These are phyloP conservation scores for Sporisorium iseilematis-ciliati DNA, from an alignment of 1,284 basidiomycete genomes.

Conservation along the genomic window DNA sequence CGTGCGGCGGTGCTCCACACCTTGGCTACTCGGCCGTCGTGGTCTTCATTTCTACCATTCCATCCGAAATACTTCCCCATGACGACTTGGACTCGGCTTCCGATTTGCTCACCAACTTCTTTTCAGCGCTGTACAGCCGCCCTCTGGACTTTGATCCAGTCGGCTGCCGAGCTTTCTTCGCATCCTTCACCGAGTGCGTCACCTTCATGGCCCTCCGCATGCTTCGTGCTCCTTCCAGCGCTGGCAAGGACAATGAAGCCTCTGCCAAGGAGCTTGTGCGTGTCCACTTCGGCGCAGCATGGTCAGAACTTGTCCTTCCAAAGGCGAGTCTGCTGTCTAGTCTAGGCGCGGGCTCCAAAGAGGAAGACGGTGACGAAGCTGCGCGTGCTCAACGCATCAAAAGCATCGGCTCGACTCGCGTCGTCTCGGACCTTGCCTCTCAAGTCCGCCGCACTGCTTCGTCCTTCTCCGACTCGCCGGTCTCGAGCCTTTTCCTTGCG, in stretches of 20 bases:
- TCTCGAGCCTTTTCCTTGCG: conserved; percentile 14
- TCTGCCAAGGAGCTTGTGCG: conserved; percentile 32
- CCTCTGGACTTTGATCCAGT: conserved; percentile 72
- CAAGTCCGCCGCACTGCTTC: conserved; percentile 35
- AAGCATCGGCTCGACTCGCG: conserved; percentile 75
- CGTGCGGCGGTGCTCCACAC: conserved; percentile 80
- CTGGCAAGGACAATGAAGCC: conserved; percentile 7
- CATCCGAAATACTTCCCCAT: conserved; percentile 71
- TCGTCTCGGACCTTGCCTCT: conserved; percentile 72
- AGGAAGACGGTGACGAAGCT: conserved; percentile 21
- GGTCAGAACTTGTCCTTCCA: conserved; percentile 43
- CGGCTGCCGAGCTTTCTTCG: conserved; percentile 75
- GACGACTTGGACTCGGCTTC: conserved; percentile 66
- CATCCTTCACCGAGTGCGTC: conserved; percentile 78
- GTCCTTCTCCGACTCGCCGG: conserved; percentile 7
- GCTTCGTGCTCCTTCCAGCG: conserved; percentile 11
- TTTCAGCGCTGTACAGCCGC: conserved; percentile 79
- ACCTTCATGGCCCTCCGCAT: conserved; percentile 72
- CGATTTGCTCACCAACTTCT: conserved; percentile 80
- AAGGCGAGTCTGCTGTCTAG: conserved; percentile 17
- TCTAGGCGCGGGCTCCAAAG: conserved; percentile 69
- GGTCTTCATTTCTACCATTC: conserved; percentile 82
- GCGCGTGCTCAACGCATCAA: conserved; percentile 64
- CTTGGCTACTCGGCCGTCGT: conserved; percentile 83
- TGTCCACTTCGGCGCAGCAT: conserved; percentile 40